A percentile compares a stretch with the other conserved stretches of the same genome.
Evolutionary conservation across 2,329 filamentous ascomycete genomes (phyloP).

Genomic region (Pseudocercospora fuligena): DNA sequence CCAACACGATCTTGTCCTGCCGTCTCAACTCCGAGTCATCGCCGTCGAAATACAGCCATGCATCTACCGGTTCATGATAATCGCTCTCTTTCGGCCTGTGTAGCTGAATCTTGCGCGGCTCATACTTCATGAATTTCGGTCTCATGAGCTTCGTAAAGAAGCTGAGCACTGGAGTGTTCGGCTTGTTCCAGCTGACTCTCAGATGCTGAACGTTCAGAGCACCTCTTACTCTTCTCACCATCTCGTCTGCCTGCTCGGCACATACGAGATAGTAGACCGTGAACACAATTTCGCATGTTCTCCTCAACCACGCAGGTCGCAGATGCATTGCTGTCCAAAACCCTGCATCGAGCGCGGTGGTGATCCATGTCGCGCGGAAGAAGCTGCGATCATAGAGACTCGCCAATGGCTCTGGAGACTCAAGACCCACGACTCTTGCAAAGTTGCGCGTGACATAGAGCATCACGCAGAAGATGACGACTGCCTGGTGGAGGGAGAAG

Average conservation of each 20-base stretch:
- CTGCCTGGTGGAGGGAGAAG: slow-evolving; percentile 86
- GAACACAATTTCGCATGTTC: slow-evolving; percentile 82
- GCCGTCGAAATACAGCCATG: slow-evolving; percentile 94
- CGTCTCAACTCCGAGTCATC: slow-evolving; percentile 76
- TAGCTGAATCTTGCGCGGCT: slow-evolving; percentile 82
- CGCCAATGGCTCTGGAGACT: slow-evolving; percentile 89
- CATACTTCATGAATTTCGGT: slow-evolving; percentile 79
- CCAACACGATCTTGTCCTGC: slow-evolving; percentile 79
- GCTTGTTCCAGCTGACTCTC: slow-evolving; percentile 93
- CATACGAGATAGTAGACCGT: slow-evolving; percentile 89
- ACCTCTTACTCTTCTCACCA: slow-evolving; percentile 86
- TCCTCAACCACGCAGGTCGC: slow-evolving; percentile 75
- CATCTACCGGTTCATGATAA: slow-evolving; percentile 80
- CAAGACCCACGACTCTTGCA: slow-evolving; percentile 85
- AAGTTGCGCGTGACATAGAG: slow-evolving; percentile 93
- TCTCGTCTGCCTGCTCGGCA: slow-evolving; percentile 93
- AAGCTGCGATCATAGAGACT: slow-evolving; percentile 92
- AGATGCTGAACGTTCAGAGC: slow-evolving; percentile 89
- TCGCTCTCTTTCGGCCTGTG: slow-evolving; percentile 77
- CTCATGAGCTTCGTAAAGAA: slow-evolving; percentile 74
- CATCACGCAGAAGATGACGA: slow-evolving; percentile 85
- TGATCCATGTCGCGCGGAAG: slow-evolving; percentile 95
- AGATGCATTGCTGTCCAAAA: slow-evolving; percentile 99
- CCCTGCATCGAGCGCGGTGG: slow-evolving; percentile 91
- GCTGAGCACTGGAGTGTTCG: slow-evolving; percentile 81